Evolutionary conservation across 352 stramenopile genomes (phyloP).

Genomic region (Phytophthora pistaciae): DNA sequence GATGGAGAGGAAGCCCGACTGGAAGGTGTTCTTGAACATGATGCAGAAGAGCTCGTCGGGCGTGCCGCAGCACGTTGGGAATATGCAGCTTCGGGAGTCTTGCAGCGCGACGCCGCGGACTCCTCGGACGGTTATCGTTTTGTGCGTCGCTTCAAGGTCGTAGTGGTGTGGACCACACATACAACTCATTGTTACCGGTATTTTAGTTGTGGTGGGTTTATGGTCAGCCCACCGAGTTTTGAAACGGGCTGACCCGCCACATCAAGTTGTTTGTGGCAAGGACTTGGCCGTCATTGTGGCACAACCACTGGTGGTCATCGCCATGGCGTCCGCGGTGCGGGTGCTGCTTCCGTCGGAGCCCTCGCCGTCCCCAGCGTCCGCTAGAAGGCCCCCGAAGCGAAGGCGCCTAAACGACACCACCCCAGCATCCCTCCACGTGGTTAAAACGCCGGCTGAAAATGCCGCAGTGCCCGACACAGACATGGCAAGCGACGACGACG

Average conservation of each 20-base stretch:
- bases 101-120: neutral
- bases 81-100: neutral
- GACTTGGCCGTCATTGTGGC: neutral
- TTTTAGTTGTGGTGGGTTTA: no score
- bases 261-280: neutral
- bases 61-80: neutral
- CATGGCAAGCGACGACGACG: slow-evolving; percentile 6
- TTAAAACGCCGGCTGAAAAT: slow-evolving; percentile 1
- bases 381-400: slow-evolving; percentile 14
- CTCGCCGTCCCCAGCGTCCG: neutral
- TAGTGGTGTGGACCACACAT: neutral
- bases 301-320: neutral
- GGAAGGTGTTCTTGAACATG: slow-evolving; percentile 99
- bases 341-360: slow-evolving; percentile 13
- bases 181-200: no score
- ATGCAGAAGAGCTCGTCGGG: neutral
- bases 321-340: slow-evolving; percentile 19
- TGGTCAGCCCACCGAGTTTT: no score
- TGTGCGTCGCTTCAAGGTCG: neutral
- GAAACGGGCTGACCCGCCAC: no score
- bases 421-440: neutral
- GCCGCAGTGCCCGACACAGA: neutral
- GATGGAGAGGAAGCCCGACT: slow-evolving; percentile 98
- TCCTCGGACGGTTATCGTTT: slow-evolving; percentile 31
- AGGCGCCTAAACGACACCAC: slow-evolving; percentile 13